These are phyloP conservation scores for Torulaspora pretoriensis DNA, from an alignment of 1,139 yeast species.

Conservation along the genomic window DNA sequence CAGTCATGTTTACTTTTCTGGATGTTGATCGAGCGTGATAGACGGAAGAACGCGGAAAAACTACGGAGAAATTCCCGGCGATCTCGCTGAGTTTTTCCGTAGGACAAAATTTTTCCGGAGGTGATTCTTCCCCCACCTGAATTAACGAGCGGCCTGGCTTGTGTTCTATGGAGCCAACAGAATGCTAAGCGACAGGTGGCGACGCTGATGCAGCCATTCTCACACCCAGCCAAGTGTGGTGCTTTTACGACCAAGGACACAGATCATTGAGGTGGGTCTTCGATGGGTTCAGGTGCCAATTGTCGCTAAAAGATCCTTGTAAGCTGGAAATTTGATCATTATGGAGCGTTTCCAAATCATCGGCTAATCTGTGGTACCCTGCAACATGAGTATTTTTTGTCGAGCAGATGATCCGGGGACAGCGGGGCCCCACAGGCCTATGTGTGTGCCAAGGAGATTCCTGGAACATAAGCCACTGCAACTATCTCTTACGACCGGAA, in stretches of 20 bases:
- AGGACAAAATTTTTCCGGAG: neutral
- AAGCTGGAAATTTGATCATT: too few species aligned
- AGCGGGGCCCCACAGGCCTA: conserved; percentile 6
- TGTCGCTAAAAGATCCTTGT: too few species aligned
- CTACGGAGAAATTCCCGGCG: neutral
- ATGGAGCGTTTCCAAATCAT: too few species aligned
- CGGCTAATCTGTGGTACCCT: neutral
- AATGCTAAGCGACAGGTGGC: neutral
- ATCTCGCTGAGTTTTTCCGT: neutral
- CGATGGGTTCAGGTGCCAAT: too few species aligned
- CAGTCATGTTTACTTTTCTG: neutral
- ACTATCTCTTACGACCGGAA: neutral
- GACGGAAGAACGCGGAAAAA: neutral
- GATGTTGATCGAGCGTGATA: neutral
- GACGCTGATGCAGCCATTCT: too few species aligned
- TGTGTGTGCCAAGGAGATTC: neutral
- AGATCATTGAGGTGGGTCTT: too few species aligned
- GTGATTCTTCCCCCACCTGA: neutral
- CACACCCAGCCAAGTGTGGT: too few species aligned
- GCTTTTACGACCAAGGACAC: too few species aligned
- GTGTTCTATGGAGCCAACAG: too few species aligned
- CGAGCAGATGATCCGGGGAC: conserved; percentile 1
- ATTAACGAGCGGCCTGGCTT: neutral
- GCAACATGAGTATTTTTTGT: conserved; percentile 2
- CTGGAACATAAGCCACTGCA: conserved; percentile 7